These are phyloP conservation scores for Albatrellus sp. DNA, from an alignment of 1,284 basidiomycete species.

Conservation along the genomic window DNA sequence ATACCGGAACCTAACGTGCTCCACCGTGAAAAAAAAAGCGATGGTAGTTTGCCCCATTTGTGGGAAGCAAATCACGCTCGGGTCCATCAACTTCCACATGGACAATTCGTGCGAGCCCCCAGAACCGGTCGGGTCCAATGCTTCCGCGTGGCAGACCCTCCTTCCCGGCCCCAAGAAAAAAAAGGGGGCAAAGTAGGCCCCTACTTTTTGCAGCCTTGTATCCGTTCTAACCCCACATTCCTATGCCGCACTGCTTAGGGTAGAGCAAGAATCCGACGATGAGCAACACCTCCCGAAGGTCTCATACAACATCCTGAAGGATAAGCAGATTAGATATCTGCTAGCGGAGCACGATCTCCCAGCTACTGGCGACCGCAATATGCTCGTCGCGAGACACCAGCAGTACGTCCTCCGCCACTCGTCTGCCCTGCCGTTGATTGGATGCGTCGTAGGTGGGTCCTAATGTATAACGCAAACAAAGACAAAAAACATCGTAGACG, in stretches of 20 bases:
- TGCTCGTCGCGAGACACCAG: constrained; percentile 44
- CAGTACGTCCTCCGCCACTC: constrained; percentile 25
- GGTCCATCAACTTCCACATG: constrained; percentile 45
- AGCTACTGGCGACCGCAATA: constrained; percentile 36
- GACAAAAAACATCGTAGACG: constrained; percentile 38
- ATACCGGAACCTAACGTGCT: too few species aligned
- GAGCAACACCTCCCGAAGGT: constrained; percentile 37
- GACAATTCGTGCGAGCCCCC: constrained; percentile 34
- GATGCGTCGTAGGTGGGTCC: constrained; percentile 45
- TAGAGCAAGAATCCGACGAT: too few species aligned
- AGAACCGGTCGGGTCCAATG: constrained; percentile 1
- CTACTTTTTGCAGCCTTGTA: too few species aligned
- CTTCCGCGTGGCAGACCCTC: constrained; percentile 7
- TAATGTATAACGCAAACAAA: constrained; percentile 58
- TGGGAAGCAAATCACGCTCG: constrained; percentile 25
- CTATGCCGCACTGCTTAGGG: too few species aligned
- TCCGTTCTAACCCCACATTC: too few species aligned
- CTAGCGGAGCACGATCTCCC: constrained; percentile 39
- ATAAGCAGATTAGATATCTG: constrained; percentile 47
- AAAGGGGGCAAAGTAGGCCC: neutral
- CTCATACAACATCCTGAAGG: constrained; percentile 52
- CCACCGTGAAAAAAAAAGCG: neutral
- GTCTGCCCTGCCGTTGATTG: neutral
- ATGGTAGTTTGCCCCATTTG: constrained; percentile 44
- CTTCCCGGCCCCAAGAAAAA: constrained; percentile 11